Base-by-base conservation (phyloP, 2,329 filamentous ascomycete genomes). In the Paramyrothecium sp. region DNA sequence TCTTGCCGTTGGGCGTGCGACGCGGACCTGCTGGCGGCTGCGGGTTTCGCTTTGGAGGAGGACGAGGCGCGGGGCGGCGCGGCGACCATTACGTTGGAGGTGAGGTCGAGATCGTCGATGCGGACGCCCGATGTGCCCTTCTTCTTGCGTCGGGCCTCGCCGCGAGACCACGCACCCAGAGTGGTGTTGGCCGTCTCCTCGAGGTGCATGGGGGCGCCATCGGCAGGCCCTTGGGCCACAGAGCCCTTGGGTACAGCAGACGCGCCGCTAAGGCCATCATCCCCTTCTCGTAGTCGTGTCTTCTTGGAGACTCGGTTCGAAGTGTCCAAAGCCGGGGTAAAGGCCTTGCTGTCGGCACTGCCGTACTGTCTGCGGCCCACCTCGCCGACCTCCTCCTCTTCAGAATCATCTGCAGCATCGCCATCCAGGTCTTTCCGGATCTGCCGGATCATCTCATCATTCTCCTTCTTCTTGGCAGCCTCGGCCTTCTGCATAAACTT, bases 401-500 rank as follows among this genome's bases (percentile, higher is more conserved):
- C 77, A 2, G 74, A 75, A 2, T 78, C 81, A 8, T 77, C 78
- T 33, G 76, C 73, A n/a, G 76, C 77, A 20, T 85, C 80, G 5
- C 86, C 88, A 26, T 88, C 87, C 47, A 97, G 78, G 51, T 94
- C 89, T 56, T 86, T 85, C 52, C 88, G 83, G 52, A 97, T 84
- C 63, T 86, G 81, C 47, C 80, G 81, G 13, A 91, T 77, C 56
- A 91, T 84, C 56, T 90, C 89, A 65, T 97, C 91, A 64, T 98
- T 97, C 57, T 87, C 84, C 61, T 89, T 85, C 72, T 89, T 92
- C 66, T 87, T 86, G 41, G 87, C 81, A 26, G 89, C 89, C 67
- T 97, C 93, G 2, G 92, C 91, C 63, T 89, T 92, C 66, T 89
- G 87, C 95, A 99, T 98, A 71, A 99, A 99, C 60, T 91, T 91